A percentile compares a stretch with the other conserved stretches of the same genome.
phyloP scores from a whole-genome alignment of 2,329 filamentous ascomycete genomes.

The Cadophora malorum region DNA sequence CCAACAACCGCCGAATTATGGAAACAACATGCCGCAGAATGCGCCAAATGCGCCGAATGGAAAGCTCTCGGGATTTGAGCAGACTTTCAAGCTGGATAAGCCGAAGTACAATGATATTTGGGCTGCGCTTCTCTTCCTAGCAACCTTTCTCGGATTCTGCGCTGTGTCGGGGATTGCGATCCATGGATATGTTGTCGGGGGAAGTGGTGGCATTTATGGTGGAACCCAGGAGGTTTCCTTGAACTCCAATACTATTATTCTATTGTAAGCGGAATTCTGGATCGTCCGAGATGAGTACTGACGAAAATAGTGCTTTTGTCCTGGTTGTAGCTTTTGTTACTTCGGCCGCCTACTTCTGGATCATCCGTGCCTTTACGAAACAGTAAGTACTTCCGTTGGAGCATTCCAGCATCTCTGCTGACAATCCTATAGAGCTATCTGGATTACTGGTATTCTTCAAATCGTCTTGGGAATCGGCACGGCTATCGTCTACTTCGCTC shows the following conservation, averaged over 20 bases:
- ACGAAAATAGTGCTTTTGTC: conserved; percentile 62
- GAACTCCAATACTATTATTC: conserved; percentile 82
- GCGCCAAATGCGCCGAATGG: conserved; percentile 24
- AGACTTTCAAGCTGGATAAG: conserved; percentile 80
- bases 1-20: conserved; percentile 37
- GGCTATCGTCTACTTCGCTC: conserved; percentile 82
- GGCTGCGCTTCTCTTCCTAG: conserved; percentile 81
- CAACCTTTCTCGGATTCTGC: conserved; percentile 74
- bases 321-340: conserved; percentile 76
- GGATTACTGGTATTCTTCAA: conserved; percentile 89
- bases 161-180: conserved; percentile 79
- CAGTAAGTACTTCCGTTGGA: conserved; percentile 53
- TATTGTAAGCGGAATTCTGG: conserved; percentile 60
- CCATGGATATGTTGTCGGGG: conserved; percentile 69
- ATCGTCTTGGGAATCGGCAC: conserved; percentile 85
- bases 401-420: conserved; percentile 3
- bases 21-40: conserved; percentile 14
- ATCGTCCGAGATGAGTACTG: not conserved
- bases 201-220: conserved; percentile 77
- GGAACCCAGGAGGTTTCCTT: conserved; percentile 65
- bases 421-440: conserved; percentile 68
- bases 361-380: conserved; percentile 81
- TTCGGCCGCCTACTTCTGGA: conserved; percentile 77
- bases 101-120: conserved; percentile 93
- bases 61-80: conserved; percentile 61